A percentile compares a stretch with the other conserved stretches of the same genome.
Evolutionary conservation across 495 filamentous ascomycete species (phyloP).

Genomic region (Podospora conica): DNA sequence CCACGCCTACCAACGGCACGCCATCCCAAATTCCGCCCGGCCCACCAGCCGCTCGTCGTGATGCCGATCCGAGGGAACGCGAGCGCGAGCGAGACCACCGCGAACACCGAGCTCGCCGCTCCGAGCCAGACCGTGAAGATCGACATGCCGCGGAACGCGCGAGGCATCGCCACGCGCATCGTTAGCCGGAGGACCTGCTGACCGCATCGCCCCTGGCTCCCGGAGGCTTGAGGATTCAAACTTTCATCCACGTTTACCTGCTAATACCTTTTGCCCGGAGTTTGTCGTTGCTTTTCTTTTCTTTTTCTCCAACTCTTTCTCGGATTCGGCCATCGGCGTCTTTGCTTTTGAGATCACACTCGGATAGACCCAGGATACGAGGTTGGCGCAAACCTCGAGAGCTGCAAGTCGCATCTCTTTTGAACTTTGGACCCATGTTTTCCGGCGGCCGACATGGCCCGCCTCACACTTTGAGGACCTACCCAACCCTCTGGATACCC

Average conservation of each 20-base stretch:
- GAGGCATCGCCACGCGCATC: conserved; percentile 23
- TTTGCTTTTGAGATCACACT: conserved; percentile 27
- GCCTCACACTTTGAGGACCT: neutral
- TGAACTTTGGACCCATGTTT: conserved; percentile 10
- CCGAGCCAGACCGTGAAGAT: conserved; percentile 26
- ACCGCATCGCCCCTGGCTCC: neutral
- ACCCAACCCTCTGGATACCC: conserved; percentile 4
- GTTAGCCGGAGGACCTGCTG: conserved; percentile 19
- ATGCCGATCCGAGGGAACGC: conserved; percentile 36
- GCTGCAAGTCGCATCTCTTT: conserved; percentile 44
- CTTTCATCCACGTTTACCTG: conserved; percentile 15
- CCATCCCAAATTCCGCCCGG: conserved; percentile 30
- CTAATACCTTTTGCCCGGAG: conserved; percentile 24
- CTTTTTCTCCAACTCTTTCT: conserved; percentile 9
- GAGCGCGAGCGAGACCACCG: conserved; percentile 22
- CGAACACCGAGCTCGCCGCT: conserved; percentile 17
- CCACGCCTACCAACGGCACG: conserved; percentile 19
- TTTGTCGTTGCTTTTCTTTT: conserved; percentile 9
- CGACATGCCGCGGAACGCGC: conserved; percentile 22
- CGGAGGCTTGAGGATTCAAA: neutral
- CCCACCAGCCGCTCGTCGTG: conserved; percentile 32
- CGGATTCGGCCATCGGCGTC: conserved; percentile 28
- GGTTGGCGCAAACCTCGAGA: conserved; percentile 30
- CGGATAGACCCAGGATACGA: conserved; percentile 37
- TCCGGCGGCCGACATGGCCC: conserved; percentile 10